These are phyloP conservation scores for Rhazya stricta DNA, from an alignment of 257 asterid species.

Conservation along the genomic window DNA sequence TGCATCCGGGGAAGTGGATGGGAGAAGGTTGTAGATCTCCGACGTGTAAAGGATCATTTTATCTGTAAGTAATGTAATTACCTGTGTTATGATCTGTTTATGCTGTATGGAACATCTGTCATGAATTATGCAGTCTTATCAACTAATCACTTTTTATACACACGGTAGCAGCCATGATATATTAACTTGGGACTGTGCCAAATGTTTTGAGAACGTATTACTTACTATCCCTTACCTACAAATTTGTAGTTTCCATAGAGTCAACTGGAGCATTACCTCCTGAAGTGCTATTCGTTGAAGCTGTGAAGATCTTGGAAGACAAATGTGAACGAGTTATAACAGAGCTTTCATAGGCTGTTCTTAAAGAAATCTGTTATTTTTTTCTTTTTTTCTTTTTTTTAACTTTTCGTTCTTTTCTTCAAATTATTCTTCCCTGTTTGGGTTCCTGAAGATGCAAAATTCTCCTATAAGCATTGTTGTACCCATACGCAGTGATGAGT, in stretches of 20 bases:
- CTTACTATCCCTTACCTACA: not conserved
- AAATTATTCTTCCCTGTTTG: not conserved
- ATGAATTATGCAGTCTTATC: not conserved
- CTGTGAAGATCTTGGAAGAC: conserved; percentile 83
- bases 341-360: conserved; percentile 49
- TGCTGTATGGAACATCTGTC: not conserved
- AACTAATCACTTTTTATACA: not conserved
- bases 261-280: conserved; percentile 92
- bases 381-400: not conserved
- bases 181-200: not conserved
- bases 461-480: not conserved
- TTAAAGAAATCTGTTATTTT: not conserved
- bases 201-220: not conserved
- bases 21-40: conserved; percentile 61
- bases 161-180: not conserved
- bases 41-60: conserved; percentile 89
- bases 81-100: not conserved
- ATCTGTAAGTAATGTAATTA: conserved; percentile 60
- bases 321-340: conserved; percentile 75
- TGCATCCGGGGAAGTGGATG: conserved; percentile 80
- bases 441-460: not conserved
- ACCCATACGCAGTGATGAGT: not conserved
- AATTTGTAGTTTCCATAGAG: conserved; percentile 65
- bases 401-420: not conserved
- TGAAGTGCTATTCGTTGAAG: conserved; percentile 78